Evolutionary conservation across 2,329 filamentous ascomycete species (phyloP), one percentile per base, ranked within the genome.

Genomic region (Xylaria hypoxylon): DNA sequence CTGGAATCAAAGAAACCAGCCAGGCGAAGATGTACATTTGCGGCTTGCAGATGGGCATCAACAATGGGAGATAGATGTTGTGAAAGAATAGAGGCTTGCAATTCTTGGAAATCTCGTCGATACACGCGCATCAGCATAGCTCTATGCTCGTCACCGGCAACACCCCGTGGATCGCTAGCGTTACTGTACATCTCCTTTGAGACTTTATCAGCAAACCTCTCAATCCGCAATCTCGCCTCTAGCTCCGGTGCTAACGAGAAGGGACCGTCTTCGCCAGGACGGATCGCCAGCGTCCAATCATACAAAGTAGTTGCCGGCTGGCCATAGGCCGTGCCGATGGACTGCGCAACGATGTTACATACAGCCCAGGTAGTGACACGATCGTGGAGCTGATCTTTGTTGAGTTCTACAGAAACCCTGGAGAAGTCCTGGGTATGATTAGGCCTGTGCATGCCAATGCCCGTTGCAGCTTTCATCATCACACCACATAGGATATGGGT

Each of bases 391-490:
- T 94, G 92, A 75, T 94, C 92, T 73, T 90, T 90, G 72, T 92
- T 91, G 44, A 95, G 82, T 71, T 94, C 90, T 35, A 92, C 84
- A 1, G 88, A 90, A 31, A 92, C 90, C 56, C 92, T 84, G 1
- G 91, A 93, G 77, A 95, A 96, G 77, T 95, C 92, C 77, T 94
- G 91, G 50, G 92, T 92, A 77, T 94, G 90, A 61, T 90, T 93
- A 13, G 92, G 92, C 53, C 92, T 87, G 74, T 96, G 92, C 59
- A 96, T 83, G 22, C 92, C 92, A 71, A 94, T 93, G 70, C 93
- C 92, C 70, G 93, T 94, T 8, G 92, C 92, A 24, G 92, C 88
- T 80, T 94, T 93, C 88, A 95, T 94, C 91, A 95, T 93, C 68
- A 93, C 88, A 59, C 92, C 92, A 71, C 90, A 90, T 19, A 94